A percentile compares a stretch with the other conserved stretches of the same genome.
Conservation (phyloP, 768 basidiomycete species). For the Imleria badia region DNA sequence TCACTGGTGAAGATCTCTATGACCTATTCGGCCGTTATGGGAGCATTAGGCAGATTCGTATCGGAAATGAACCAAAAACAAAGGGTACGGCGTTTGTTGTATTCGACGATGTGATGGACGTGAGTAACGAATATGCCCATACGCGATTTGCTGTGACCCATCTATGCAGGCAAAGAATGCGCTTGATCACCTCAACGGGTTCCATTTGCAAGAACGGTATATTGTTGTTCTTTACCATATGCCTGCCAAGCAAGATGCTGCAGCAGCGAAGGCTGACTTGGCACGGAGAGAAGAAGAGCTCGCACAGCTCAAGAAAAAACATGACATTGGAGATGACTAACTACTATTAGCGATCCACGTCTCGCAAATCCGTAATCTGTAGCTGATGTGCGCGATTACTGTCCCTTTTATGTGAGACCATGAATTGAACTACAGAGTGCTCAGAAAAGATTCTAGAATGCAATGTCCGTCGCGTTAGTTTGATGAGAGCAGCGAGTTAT, state of each 20-base stretch:
- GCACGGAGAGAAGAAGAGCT: constrained; percentile 91
- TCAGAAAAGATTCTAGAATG: constrained; percentile 7
- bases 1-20: constrained; percentile 91
- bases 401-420: constrained; percentile 2
- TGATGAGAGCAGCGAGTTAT: constrained; percentile 3
- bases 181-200: constrained; percentile 94
- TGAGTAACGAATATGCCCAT: constrained; percentile 37
- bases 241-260: constrained; percentile 95
- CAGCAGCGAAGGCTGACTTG: constrained; percentile 89
- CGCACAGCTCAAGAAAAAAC: constrained; percentile 80
- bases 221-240: constrained; percentile 98
- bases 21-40: constrained; percentile 98
- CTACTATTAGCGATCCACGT: constrained; percentile 16
- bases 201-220: constrained; percentile 97
- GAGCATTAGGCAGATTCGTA: constrained; percentile 91
- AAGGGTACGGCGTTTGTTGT: constrained; percentile 97
- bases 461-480: constrained; percentile 8
- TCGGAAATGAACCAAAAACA: constrained; percentile 89
- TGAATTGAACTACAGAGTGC: constrained; percentile 8
- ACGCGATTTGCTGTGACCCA: constrained; percentile 12
- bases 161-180: constrained; percentile 85
- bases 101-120: constrained; percentile 95
- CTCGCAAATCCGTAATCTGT: constrained; percentile 12
- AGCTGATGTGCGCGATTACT: neutral
- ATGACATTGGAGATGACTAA: constrained; percentile 79